Conservation (phyloP, 768 basidiomycete genomes). For the Panaeolus papilionaceus region DNA sequence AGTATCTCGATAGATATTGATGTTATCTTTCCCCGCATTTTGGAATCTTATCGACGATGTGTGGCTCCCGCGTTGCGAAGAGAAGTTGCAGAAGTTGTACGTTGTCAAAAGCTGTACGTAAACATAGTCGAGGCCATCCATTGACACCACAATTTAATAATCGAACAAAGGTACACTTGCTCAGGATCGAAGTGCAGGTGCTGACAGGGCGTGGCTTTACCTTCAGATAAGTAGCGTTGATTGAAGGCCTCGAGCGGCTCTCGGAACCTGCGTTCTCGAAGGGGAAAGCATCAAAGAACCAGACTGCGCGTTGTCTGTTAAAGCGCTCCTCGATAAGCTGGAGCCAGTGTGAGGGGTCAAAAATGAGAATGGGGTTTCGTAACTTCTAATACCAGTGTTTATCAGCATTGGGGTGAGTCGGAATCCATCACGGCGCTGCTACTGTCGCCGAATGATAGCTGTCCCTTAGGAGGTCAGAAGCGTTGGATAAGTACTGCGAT, state of each 20-base stretch:
- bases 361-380: neutral
- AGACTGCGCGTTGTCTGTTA: neutral
- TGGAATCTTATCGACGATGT: constrained; percentile 1
- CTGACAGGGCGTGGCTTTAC: neutral
- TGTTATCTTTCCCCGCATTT: constrained; percentile 2
- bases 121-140: neutral
- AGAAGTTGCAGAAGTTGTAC: neutral
- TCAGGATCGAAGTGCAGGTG: neutral
- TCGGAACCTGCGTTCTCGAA: neutral
- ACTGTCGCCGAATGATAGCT: neutral
- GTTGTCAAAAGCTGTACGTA: constrained; percentile 5
- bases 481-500: neutral
- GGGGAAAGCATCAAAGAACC: neutral
- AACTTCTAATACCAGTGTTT: neutral
- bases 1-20: neutral
- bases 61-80: constrained; percentile 7
- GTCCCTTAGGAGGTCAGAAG: neutral
- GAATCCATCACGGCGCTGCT: neutral
- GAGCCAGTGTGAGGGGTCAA: neutral
- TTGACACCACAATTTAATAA: constrained; percentile 3
- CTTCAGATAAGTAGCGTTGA: neutral
- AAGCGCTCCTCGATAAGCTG: neutral
- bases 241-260: neutral
- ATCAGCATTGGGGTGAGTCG: neutral
- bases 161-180: neutral